phyloP scores from a whole-genome alignment of 2,329 filamentous ascomycete species.

The Rosellinia necatrix region DNA sequence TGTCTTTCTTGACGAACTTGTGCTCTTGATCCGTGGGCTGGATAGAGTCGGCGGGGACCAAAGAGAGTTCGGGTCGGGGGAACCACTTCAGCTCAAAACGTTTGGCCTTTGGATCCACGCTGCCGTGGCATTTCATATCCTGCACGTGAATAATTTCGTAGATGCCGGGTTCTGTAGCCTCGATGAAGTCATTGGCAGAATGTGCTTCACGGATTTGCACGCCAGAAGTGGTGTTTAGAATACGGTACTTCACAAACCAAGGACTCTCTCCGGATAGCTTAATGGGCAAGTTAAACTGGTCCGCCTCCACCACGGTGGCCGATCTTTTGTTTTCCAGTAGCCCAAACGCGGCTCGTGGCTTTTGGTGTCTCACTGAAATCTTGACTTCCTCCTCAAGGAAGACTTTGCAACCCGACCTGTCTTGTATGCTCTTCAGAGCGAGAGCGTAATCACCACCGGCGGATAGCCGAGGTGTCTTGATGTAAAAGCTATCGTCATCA shows the following conservation, averaged over 20 bases:
- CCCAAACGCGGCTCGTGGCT: slow-evolving; percentile 85
- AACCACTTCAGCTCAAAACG: slow-evolving; percentile 86
- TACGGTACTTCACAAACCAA: slow-evolving; percentile 80
- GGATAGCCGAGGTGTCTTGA: slow-evolving; percentile 74
- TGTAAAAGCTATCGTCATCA: slow-evolving; percentile 64
- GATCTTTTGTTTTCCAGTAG: slow-evolving; percentile 78
- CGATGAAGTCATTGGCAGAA: slow-evolving; percentile 69
- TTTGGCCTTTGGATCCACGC: slow-evolving; percentile 73
- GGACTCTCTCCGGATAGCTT: slow-evolving; percentile 84
- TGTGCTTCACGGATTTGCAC: slow-evolving; percentile 36
- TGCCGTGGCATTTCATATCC: slow-evolving; percentile 82
- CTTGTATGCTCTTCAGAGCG: slow-evolving; percentile 82
- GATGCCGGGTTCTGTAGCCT: slow-evolving; percentile 68
- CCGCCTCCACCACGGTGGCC: slow-evolving; percentile 77
- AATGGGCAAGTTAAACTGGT: slow-evolving; percentile 74
- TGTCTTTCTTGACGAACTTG: slow-evolving; percentile 73
- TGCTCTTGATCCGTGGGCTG: slow-evolving; percentile 50
- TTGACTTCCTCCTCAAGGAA: slow-evolving; percentile 83
- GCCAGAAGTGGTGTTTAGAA: slow-evolving; percentile 58
- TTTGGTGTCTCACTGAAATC: slow-evolving; percentile 85
- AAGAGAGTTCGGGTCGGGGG: slow-evolving; percentile 71
- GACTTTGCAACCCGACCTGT: slow-evolving; percentile 84
- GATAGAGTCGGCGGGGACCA: slow-evolving; percentile 69
- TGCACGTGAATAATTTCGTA: slow-evolving; percentile 80
- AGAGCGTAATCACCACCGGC: slow-evolving; percentile 91